phyloP scores from a whole-genome alignment of 2,329 filamentous ascomycete genomes.

The Rhexocercosporidium sp. region DNA sequence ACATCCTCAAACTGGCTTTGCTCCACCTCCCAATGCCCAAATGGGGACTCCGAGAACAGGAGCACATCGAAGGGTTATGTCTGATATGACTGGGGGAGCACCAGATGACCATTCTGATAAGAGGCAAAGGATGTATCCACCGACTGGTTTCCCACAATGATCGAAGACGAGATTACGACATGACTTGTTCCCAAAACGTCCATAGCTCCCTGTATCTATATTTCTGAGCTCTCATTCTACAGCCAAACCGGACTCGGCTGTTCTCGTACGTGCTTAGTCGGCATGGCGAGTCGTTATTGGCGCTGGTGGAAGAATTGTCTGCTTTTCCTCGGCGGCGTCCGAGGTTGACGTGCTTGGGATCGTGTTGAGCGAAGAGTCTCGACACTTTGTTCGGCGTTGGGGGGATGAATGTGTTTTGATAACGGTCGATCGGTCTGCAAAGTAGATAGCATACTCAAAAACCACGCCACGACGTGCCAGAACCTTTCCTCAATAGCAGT shows the following conservation, averaged over 20 bases:
- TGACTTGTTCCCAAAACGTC: not conserved
- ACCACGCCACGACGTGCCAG: not conserved
- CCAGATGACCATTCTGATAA: constrained; percentile 41
- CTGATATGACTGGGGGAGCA: constrained; percentile 37
- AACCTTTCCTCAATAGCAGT: not conserved
- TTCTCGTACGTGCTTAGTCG: constrained; percentile 1
- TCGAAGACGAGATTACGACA: not conserved
- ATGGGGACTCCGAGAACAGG: constrained; percentile 32
- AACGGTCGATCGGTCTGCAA: constrained; percentile 12
- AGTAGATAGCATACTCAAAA: constrained; percentile 1
- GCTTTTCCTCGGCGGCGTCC: constrained; percentile 28
- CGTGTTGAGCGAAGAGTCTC: constrained; percentile 16
- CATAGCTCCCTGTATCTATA: constrained; percentile 23
- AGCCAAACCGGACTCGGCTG: not conserved
- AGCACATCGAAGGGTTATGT: constrained; percentile 39
- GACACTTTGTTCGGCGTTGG: constrained; percentile 24
- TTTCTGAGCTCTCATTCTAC: constrained; percentile 8
- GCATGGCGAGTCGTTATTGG: constrained; percentile 16
- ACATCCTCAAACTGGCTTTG: constrained; percentile 32
- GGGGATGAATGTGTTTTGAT: constrained; percentile 7
- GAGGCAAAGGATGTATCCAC: constrained; percentile 41
- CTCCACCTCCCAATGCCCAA: constrained; percentile 27
- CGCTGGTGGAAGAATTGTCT: constrained; percentile 22
- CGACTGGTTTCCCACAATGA: constrained; percentile 36
- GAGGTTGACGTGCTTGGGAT: constrained; percentile 8